phyloP scores from a whole-genome alignment of 352 stramenopile genomes.

The Phytophthora tubulina region DNA sequence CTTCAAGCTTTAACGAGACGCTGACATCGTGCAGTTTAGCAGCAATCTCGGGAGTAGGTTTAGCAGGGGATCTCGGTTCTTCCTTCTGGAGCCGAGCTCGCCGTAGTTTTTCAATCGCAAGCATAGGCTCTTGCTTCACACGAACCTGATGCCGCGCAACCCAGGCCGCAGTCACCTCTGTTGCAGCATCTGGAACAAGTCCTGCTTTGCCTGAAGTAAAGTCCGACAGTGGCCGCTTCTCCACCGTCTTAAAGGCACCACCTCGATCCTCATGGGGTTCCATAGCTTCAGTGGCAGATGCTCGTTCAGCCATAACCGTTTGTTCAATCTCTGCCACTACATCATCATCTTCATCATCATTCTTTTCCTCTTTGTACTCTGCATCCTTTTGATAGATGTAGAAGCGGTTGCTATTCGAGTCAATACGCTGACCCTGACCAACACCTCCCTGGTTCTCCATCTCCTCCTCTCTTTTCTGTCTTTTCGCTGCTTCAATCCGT shows the following conservation, averaged over 20 bases:
- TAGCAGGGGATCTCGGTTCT: not conserved
- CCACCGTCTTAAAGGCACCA: slow-evolving; percentile 41
- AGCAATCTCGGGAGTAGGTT: not conserved
- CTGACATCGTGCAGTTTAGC: slow-evolving; percentile 33
- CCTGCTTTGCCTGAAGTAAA: slow-evolving; percentile 16
- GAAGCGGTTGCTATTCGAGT: slow-evolving; percentile 78
- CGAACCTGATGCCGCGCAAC: slow-evolving; percentile 49
- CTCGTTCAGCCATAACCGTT: slow-evolving; percentile 26
- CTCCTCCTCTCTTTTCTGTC: slow-evolving; percentile 64
- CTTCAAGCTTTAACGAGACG: slow-evolving; percentile 61
- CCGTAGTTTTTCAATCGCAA: slow-evolving; percentile 58
- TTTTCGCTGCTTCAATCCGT: slow-evolving; percentile 65
- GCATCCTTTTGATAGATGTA: slow-evolving; percentile 73
- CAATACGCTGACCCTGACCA: slow-evolving; percentile 73
- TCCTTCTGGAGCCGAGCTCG: slow-evolving; percentile 36
- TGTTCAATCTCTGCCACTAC: slow-evolving; percentile 39
- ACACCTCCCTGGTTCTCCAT: slow-evolving; percentile 48
- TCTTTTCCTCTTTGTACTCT: slow-evolving; percentile 24
- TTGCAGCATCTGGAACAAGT: slow-evolving; percentile 29
- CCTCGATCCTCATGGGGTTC: slow-evolving; percentile 36
- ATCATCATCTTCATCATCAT: slow-evolving; percentile 36
- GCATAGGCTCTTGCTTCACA: slow-evolving; percentile 51
- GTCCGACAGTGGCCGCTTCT: slow-evolving; percentile 31
- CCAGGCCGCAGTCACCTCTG: slow-evolving; percentile 43
- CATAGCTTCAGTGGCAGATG: not conserved